Conservation (phyloP, 2,329 filamentous ascomycete species). For the Zelopaecilomyces penicillatus region DNA sequence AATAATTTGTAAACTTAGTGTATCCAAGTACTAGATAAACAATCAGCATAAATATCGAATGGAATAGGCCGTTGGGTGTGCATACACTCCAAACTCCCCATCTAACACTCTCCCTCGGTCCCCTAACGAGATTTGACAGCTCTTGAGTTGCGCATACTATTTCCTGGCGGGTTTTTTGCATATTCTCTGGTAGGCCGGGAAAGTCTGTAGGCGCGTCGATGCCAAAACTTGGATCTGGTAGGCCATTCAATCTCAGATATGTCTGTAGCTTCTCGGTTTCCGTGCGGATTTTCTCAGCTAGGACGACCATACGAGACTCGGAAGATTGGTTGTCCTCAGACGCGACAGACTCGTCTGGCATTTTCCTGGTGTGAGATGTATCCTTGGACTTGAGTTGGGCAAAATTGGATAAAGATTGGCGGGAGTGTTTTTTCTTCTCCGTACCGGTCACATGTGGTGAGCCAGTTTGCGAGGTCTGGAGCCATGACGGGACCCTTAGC, state of each 20-base stretch:
- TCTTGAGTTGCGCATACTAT: slow-evolving; percentile 42
- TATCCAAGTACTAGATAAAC: slow-evolving; percentile 36
- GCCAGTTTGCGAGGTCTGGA: slow-evolving; percentile 17
- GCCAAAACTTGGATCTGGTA: slow-evolving; percentile 37
- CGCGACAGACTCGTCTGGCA: not conserved
- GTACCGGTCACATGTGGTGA: slow-evolving; percentile 12
- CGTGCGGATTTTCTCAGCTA: slow-evolving; percentile 39
- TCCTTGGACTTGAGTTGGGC: slow-evolving; percentile 17
- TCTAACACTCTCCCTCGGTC: slow-evolving; percentile 41
- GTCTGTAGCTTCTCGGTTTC: slow-evolving; percentile 43
- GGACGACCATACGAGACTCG: slow-evolving; percentile 32
- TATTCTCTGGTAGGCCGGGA: slow-evolving; percentile 36
- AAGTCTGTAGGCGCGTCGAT: slow-evolving; percentile 37
- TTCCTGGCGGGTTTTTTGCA: slow-evolving; percentile 36
- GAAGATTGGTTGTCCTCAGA: slow-evolving; percentile 5
- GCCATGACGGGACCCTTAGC: slow-evolving; percentile 27
- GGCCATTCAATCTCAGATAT: slow-evolving; percentile 35
- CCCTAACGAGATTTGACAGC: slow-evolving; percentile 38
- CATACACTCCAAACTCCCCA: slow-evolving; percentile 46
- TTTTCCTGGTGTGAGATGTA: not conserved
- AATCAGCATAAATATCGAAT: not conserved
- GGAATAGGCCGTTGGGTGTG: not conserved
- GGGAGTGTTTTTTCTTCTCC: slow-evolving; percentile 26
- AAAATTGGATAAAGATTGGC: slow-evolving; percentile 23
- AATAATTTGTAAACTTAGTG: slow-evolving; percentile 41